phyloP scores from a whole-genome alignment of 1,284 basidiomycete genomes.

The Gymnopus androsaceus region DNA sequence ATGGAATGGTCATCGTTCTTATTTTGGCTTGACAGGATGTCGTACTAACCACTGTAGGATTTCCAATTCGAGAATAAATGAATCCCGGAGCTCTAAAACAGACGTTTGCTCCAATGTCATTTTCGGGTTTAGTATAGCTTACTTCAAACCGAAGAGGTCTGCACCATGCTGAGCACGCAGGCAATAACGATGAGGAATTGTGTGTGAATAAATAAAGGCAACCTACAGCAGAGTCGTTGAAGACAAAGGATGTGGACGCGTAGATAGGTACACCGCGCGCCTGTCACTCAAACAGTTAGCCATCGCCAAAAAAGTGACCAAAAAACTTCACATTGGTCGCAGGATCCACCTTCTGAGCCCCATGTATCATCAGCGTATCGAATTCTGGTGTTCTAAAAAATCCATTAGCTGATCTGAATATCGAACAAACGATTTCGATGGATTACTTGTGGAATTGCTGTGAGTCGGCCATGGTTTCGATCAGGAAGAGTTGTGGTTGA shows the following conservation, averaged over 20 bases:
- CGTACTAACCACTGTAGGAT: constrained; percentile 75
- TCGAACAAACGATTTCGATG: neutral
- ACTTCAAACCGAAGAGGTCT: constrained; percentile 79
- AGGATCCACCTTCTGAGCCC: constrained; percentile 73
- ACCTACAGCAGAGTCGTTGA: constrained; percentile 72
- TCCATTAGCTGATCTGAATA: neutral
- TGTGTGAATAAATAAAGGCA: neutral
- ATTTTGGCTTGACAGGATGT: neutral
- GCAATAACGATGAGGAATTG: neutral
- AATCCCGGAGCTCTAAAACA: constrained; percentile 60
- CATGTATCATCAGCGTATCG: constrained; percentile 84
- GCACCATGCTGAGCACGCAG: constrained; percentile 68
- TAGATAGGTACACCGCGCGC: constrained; percentile 86
- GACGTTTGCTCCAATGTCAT: too few relatives aligned
- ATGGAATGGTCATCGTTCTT: neutral
- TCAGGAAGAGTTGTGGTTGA: neutral
- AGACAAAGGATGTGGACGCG: constrained; percentile 75
- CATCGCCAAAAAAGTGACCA: neutral
- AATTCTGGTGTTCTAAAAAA: constrained; percentile 64
- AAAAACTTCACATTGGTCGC: constrained; percentile 49
- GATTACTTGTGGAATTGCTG: constrained; percentile 36
- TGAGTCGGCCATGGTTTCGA: constrained; percentile 19
- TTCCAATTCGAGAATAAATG: constrained; percentile 80
- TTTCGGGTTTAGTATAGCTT: constrained; percentile 22
- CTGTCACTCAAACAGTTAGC: neutral